phyloP scores from a whole-genome alignment of 371 early-diverging fungal species.

The Actinomortierella ambigua region DNA sequence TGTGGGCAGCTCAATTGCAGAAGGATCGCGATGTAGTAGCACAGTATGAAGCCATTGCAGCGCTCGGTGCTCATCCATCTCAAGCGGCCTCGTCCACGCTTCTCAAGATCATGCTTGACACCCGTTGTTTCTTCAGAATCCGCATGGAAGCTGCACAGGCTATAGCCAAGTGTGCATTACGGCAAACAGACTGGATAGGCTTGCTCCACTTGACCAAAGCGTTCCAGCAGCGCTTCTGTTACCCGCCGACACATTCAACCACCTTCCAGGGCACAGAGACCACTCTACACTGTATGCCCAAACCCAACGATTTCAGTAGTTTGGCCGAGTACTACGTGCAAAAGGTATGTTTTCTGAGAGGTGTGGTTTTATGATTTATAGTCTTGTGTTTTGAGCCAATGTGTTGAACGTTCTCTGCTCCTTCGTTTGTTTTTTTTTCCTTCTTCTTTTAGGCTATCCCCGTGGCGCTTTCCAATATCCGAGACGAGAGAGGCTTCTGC shows the following conservation, averaged over 20 bases:
- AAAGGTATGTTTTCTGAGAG: slow-evolving; percentile 52
- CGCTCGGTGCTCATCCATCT: slow-evolving; percentile 69
- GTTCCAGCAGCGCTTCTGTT: slow-evolving; percentile 79
- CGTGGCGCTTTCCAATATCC: slow-evolving; percentile 72
- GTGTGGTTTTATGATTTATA: too few species aligned
- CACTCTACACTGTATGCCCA: slow-evolving; percentile 68
- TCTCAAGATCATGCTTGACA: slow-evolving; percentile 80
- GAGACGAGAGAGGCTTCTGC: slow-evolving; percentile 68
- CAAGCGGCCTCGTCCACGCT: slow-evolving; percentile 74
- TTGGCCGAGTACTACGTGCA: slow-evolving; percentile 89
- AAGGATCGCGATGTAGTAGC: slow-evolving; percentile 96
- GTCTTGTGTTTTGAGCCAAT: neutral
- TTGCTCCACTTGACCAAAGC: slow-evolving; percentile 76
- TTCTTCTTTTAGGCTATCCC: slow-evolving; percentile 58
- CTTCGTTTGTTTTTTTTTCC: neutral
- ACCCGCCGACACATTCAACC: slow-evolving; percentile 40
- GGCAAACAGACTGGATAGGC: slow-evolving; percentile 69
- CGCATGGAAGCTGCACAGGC: slow-evolving; percentile 92
- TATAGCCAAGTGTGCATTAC: slow-evolving; percentile 74
- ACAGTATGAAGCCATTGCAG: slow-evolving; percentile 89
- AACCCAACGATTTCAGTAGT: slow-evolving; percentile 85
- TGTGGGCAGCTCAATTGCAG: slow-evolving; percentile 95
- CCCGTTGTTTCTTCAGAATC: slow-evolving; percentile 88
- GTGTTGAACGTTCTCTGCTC: too few species aligned
- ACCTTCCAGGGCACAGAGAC: slow-evolving; percentile 38